phyloP scores from a whole-genome alignment of 2,329 filamentous ascomycete genomes.

The Plenodomus tracheiphilus region DNA sequence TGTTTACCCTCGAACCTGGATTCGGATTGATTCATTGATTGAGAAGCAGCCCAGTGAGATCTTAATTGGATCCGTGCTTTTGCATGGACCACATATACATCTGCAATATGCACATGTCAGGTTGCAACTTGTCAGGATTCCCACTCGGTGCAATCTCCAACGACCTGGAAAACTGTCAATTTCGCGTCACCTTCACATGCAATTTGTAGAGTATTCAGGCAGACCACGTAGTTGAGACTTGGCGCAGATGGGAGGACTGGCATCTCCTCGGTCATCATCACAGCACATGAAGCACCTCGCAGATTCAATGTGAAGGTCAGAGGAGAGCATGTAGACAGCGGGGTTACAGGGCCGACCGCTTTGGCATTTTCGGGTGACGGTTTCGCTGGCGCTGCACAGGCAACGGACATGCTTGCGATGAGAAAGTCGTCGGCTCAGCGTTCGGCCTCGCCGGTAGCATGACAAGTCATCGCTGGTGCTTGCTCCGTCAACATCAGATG shows the following conservation, averaged over 20 bases:
- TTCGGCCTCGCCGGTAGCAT: not conserved
- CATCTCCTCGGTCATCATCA: no score
- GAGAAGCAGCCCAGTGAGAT: not conserved
- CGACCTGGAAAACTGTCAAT: not conserved
- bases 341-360: no score
- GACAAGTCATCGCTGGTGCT: not conserved
- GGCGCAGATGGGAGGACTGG: slow-evolving; percentile 8
- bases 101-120: not conserved
- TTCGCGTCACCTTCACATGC: not conserved
- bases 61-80: not conserved
- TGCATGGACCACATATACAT: not conserved
- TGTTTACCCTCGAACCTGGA: not conserved
- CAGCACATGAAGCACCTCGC: no score
- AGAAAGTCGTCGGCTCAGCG: not conserved
- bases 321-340: no score
- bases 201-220: slow-evolving; percentile 2
- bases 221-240: slow-evolving; percentile 9
- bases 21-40: no score
- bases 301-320: no score
- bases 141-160: not conserved
- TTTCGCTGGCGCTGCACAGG: no score
- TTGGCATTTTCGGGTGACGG: no score
- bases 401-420: no score
- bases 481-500: not conserved
- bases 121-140: not conserved